A percentile compares a stretch with the other conserved stretches of the same genome.
Conservation (phyloP, 768 basidiomycete species). For the Brasilioporus rufonigricans region DNA sequence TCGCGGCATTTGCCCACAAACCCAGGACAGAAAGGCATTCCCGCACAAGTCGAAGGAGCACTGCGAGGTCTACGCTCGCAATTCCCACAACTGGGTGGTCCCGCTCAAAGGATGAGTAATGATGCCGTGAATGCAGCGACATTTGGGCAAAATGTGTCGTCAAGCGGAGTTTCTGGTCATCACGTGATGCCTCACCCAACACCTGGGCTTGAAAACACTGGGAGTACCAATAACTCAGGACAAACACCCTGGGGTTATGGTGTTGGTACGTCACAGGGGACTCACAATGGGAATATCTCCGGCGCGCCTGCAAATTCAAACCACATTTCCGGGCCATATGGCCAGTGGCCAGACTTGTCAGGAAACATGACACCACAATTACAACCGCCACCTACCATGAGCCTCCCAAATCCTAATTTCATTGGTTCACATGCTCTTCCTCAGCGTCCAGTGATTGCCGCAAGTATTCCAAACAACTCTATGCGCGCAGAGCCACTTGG, state of each 20-base stretch:
- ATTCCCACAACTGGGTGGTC: conserved; percentile 7
- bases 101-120: conserved; percentile 1
- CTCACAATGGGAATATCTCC: not conserved
- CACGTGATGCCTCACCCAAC: not conserved
- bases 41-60: conserved; percentile 10
- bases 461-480: conserved; percentile 1
- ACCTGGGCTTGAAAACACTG: not conserved
- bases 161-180: not conserved
- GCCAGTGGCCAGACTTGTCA: not conserved
- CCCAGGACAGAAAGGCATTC: conserved; percentile 3
- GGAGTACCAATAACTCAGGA: not conserved
- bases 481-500: conserved; percentile 20
- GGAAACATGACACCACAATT: conserved; percentile 2
- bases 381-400: not conserved
- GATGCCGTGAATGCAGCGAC: not conserved
- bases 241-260: conserved; percentile 5
- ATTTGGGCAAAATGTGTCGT: not conserved
- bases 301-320: not conserved
- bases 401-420: not conserved
- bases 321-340: not conserved
- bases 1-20: conserved; percentile 1
- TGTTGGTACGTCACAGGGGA: conserved; percentile 1
- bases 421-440: conserved; percentile 12
- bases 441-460: conserved; percentile 8
- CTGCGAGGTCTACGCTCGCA: conserved; percentile 18